Base-by-base conservation (phyloP, 768 basidiomycete species). In the Tulasnella calospora region DNA sequence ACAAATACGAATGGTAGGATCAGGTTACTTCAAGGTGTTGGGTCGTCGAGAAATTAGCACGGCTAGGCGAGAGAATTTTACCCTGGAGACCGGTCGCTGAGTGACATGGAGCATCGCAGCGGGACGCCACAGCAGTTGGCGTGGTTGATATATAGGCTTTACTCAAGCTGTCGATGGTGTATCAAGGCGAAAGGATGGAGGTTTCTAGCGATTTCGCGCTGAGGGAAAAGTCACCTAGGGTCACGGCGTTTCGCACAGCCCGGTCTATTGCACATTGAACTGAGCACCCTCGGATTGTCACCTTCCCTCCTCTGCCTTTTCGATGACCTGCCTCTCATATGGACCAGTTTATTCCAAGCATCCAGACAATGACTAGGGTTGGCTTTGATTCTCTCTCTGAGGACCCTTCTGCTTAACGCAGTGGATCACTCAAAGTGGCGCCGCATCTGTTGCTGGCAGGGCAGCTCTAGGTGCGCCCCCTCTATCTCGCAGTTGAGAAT, bases 401-500 rank as follows among this genome's bases (percentile, higher is more conserved):
- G 46, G 46, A 10, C 35, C 19, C 71, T 27, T 4, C 30, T 12
- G 27, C 71, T 72, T 17, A 72, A 38, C 15, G 35, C 4, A 12
- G 5, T 19, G 8, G 21, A n/a, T 61, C 27, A 38, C 35, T 8
- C 23, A 78, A 70, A 70, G 77, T 9, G 38, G 77, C 40, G 77
- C 77, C 30, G 71, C 69, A 17, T 78, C 71, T 1, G 69, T 78
- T n/a, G 77, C 77, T 17, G 77, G 77, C 27, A 36, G 69, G 3
- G 77, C 77, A 2, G 77, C 77, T 30, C 44, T 78, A 27, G 77
- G 77, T 78, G 69, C 15, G 67, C 30, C 40, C 27, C 27, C 36
- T 44, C 40, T 71, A 2, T 17, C n/a, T 61, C 46, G 3, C 7
- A 36, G 30, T 36, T 0, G 27, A 23, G 27, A 38, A 15, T 40